Evolutionary conservation across 352 stramenopile genomes (phyloP), one percentile per base, ranked within the genome.

Genomic region (Phytopythium boreale): DNA sequence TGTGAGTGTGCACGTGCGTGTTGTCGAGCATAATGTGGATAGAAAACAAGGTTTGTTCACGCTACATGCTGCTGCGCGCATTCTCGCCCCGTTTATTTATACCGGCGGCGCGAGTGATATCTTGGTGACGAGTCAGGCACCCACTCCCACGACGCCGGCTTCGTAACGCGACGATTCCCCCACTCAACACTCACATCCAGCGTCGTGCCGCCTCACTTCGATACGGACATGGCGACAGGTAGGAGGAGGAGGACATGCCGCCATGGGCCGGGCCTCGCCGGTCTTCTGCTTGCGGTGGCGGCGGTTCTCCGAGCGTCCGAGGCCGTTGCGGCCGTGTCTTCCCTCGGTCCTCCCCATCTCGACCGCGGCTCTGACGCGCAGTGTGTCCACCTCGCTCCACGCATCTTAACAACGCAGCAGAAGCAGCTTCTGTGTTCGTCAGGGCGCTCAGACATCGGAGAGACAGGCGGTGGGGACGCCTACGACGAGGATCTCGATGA

Each of bases 361-460:
- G 29, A 29, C 27, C 2, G 24, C 7, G 24, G 19, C 3, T 20
- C 12, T 24, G 51, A 58, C 17, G 14, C 36, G 17, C n/a, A 47
- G 17, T 60, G 55, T n/a, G 55, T 60, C 22, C 31, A 22, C 9
- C 37, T 50, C 22, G 36, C 55, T 9, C 75, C 72, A 15, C 70
- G 68, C 39, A 69, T 51, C 39, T 68, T 85, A 8, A 67, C 72
- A 8, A 56, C 59, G 49, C 26, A 63, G 12, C 66, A 85, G 26
- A 66, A 69, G 61, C 59, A 78, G 55, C 53, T 62, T 20, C 57
- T 82, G 20, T 82, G 77, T 27, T 12, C 36, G 0, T 4, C 36
- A 29, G 44, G 1, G 4, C 26, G 4, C 15, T 36, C 8, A 15
- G 24, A 8, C 8, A 12, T 11, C 10, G 27, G 4, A 9, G 47